Evolutionary conservation across 306 rosid species (phyloP), one percentile per base, ranked within the genome.

Genomic region (Malus sieversii): DNA sequence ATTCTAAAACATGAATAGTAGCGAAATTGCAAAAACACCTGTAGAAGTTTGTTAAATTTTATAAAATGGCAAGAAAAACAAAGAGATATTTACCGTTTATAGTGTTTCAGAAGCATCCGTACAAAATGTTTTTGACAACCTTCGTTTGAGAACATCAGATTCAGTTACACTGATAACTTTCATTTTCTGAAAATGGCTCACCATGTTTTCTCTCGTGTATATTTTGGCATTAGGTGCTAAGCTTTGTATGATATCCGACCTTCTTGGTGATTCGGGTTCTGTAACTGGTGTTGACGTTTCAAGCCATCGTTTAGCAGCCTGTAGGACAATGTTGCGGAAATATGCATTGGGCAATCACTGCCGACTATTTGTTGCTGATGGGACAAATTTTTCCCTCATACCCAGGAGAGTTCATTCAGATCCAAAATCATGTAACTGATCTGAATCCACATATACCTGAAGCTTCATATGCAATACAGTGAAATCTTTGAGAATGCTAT

Each of bases 201-300:
- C 29, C 52, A 35, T 14, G 46, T n/a, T 57, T 53, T 69, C 38
- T 23, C 46, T 35, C 8, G 4, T 70, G 13, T 30, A 11, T 44
- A 38, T 69, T 73, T 67, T 32, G 30, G 64, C 72, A 84, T 73
- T 84, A 92, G 99, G 97, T 82, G 99, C 99, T 76, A 92, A 95
- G 82, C 91, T 95, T 67, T 95, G 97, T 80, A 82, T 92, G 97
- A 83, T 95, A 29, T 74, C 85, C 12, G 92, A 92, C 82, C 89
- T 92, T 86, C 91, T 92, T 78, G 93, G 89, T 40, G 87, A 90
- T 75, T 80, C 82, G 4, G 99, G 97, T 65, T 90, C 96, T 82
- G 88, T 86, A 57, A 89, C 97, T 45, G 99, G 91, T 8, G 93
- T 95, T n/a, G 96, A 90, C 84, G 93, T 88, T 80, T 92, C 97